Evolutionary conservation across 805 yeast genomes (phyloP).

Genomic region (Sungouiozyma intestinalis): DNA sequence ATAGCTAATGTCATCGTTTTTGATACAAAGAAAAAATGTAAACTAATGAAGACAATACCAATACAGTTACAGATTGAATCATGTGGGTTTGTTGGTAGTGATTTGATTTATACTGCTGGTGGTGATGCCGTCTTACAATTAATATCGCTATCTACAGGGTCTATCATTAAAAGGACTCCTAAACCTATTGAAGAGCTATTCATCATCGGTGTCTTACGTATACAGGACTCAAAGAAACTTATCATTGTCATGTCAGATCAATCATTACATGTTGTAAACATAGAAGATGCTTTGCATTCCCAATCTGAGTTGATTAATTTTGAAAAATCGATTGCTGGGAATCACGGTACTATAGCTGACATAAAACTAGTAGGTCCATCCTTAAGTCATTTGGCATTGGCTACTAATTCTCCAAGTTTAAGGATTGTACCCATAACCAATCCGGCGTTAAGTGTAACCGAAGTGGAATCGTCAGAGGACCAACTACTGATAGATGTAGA

Average conservation of each 20-base stretch:
- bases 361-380: slow-evolving; percentile 64
- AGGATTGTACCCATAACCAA: slow-evolving; percentile 46
- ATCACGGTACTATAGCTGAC: slow-evolving; percentile 93
- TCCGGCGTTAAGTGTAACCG: neutral
- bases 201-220: slow-evolving; percentile 47
- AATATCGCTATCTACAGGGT: slow-evolving; percentile 47
- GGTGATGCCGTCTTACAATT: slow-evolving; percentile 57
- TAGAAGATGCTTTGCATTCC: slow-evolving; percentile 20
- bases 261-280: slow-evolving; percentile 47
- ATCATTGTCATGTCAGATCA: slow-evolving; percentile 73
- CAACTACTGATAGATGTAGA: slow-evolving; percentile 43
- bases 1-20: slow-evolving; percentile 43
- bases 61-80: slow-evolving; percentile 64
- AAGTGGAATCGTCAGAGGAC: slow-evolving; percentile 2
- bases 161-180: slow-evolving; percentile 31
- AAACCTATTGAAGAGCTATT: slow-evolving; percentile 65
- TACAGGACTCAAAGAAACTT: slow-evolving; percentile 28
- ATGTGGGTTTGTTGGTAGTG: slow-evolving; percentile 43
- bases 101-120: slow-evolving; percentile 52
- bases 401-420: slow-evolving; percentile 87
- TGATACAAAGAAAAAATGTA: slow-evolving; percentile 40
- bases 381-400: slow-evolving; percentile 55
- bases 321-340: slow-evolving; percentile 64
- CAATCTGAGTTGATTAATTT: slow-evolving; percentile 32
- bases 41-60: slow-evolving; percentile 57